Conservation (phyloP, 306 rosid genomes). For the Acacia acuminata region DNA sequence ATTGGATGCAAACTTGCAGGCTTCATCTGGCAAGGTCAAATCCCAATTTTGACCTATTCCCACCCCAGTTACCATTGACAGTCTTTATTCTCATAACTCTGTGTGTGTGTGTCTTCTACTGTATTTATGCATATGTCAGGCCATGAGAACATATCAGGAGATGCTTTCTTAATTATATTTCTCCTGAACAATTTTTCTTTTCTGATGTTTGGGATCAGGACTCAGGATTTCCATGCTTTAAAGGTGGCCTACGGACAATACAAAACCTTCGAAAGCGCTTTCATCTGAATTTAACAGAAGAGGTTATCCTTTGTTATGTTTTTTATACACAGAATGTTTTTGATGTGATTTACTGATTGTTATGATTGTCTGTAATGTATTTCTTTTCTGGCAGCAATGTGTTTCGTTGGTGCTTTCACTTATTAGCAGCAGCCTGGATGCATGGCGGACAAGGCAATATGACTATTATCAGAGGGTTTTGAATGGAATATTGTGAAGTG, state of each 20-base stretch:
- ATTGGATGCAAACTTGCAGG: conserved; percentile 21
- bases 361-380: conserved; percentile 29
- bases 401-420: conserved; percentile 97
- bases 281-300: conserved; percentile 94
- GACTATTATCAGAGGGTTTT: conserved; percentile 97
- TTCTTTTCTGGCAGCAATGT: conserved; percentile 73
- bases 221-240: conserved; percentile 97
- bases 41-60: conserved; percentile 5
- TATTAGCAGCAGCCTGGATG: conserved; percentile 97
- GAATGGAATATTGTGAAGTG: conserved; percentile 90
- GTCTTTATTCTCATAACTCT: not conserved
- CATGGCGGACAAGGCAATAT: conserved; percentile 99
- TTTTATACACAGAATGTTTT: conserved; percentile 4
- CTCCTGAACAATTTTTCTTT: conserved; percentile 28
- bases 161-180: conserved; percentile 16
- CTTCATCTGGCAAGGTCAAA: conserved; percentile 14
- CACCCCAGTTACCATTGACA: conserved; percentile 9
- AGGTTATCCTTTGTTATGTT: conserved; percentile 48
- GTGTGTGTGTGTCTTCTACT: not conserved
- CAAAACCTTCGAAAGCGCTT: conserved; percentile 94
- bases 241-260: conserved; percentile 95
- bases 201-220: conserved; percentile 61
- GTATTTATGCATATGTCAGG: not conserved
- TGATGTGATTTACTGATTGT: conserved; percentile 29
- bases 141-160: conserved; percentile 5